Percentiles rank a stretch among this genome's conserved stretches.
Evolutionary conservation across 371 early-diverging fungal species (phyloP).

Genomic region (Mortierella sp.): DNA sequence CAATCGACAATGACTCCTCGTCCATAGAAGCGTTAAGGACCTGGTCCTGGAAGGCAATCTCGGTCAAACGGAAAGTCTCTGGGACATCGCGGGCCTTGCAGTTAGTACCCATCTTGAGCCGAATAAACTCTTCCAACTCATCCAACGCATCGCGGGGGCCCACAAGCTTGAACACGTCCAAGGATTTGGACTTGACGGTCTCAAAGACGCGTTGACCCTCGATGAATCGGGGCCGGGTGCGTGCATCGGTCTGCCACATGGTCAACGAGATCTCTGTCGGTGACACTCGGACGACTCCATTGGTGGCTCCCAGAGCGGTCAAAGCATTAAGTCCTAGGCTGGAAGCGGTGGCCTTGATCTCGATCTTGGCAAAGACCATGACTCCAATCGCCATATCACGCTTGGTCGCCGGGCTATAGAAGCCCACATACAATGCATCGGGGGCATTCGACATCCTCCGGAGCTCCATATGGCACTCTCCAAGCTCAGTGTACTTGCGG

Average conservation of each 20-base stretch:
- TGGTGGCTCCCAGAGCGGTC: conserved; percentile 17
- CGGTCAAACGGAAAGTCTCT: conserved; percentile 35
- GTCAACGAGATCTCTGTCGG: conserved; percentile 36
- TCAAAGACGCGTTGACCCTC: conserved; percentile 36
- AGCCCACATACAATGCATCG: conserved; percentile 43
- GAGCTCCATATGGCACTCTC: conserved; percentile 48
- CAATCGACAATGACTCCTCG: not conserved
- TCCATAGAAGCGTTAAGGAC: conserved; percentile 8
- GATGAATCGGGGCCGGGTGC: conserved; percentile 23
- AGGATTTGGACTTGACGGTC: conserved; percentile 33
- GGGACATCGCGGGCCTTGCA: conserved; percentile 32
- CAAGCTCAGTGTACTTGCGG: conserved; percentile 39
- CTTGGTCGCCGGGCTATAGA: conserved; percentile 44
- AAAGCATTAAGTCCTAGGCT: conserved; percentile 25
- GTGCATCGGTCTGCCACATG: conserved; percentile 44
- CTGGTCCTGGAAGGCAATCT: conserved; percentile 39
- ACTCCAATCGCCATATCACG: conserved; percentile 47
- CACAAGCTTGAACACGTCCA: conserved; percentile 44
- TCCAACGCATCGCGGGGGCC: conserved; percentile 41
- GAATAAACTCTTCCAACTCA: conserved; percentile 50
- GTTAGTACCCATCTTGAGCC: conserved; percentile 31
- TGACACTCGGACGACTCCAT: conserved; percentile 31
- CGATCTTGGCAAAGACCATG: conserved; percentile 37
- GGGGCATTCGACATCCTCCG: conserved; percentile 50
- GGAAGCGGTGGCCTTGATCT: conserved; percentile 30